These are phyloP conservation scores for Lunularia cruciata DNA, from an alignment of 225 moss, liverwort and hornwort genomes.

Conservation along the genomic window DNA sequence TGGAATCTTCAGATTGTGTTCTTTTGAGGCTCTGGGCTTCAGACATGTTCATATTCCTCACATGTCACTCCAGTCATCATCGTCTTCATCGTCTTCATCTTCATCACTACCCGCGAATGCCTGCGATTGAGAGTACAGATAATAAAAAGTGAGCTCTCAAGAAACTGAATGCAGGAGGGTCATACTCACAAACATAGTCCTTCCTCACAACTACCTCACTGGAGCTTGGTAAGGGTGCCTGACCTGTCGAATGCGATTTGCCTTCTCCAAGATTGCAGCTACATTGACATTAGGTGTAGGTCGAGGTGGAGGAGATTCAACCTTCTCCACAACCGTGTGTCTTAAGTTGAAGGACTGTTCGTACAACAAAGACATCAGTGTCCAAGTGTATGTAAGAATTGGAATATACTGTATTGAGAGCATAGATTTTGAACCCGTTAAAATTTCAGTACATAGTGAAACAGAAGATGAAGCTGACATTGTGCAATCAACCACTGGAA, in stretches of 20 bases:
- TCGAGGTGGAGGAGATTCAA: constrained; percentile 47
- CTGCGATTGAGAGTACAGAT: constrained; percentile 31
- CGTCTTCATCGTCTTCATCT: constrained; percentile 74
- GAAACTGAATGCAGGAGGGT: no score
- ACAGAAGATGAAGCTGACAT: neutral
- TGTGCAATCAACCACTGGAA: neutral
- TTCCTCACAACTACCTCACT: neutral
- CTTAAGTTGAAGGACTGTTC: constrained; percentile 75
- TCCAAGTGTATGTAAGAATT: neutral
- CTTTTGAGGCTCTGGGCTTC: neutral
- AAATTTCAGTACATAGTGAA: neutral
- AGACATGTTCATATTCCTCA: constrained; percentile 14
- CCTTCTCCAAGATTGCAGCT: constrained; percentile 92
- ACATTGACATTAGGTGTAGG: constrained; percentile 77
- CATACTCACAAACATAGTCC: no score
- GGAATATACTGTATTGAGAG: neutral
- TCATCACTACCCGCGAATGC: constrained; percentile 86
- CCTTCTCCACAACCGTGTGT: constrained; percentile 57
- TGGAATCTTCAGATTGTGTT: neutral
- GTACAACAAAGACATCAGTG: constrained; percentile 10
- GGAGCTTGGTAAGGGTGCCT: neutral
- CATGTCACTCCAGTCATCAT: constrained; percentile 83
- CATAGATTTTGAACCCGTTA: neutral
- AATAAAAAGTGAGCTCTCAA: neutral
- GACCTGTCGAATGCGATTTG: constrained; percentile 93